A percentile compares a stretch with the other conserved stretches of the same genome.
Evolutionary conservation across 805 yeast species (phyloP).

Genomic region (Ascoidea asiatica): DNA sequence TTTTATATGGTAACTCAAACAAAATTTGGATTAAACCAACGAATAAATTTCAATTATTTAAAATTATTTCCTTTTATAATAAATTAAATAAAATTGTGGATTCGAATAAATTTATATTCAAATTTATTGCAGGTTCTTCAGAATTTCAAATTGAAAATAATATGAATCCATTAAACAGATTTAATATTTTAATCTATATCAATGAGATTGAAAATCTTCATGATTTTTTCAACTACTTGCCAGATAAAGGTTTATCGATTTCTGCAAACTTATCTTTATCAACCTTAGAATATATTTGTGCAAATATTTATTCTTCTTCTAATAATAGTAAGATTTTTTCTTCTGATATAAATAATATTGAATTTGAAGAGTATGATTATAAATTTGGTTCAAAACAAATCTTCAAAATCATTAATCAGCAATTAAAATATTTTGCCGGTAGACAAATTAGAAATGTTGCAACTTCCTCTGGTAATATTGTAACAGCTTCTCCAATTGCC

Average conservation of each 20-base stretch:
- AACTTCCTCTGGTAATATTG: slow-evolving; percentile 35
- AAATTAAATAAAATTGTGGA: slow-evolving; percentile 7
- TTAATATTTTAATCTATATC: slow-evolving; percentile 25
- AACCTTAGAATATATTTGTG: slow-evolving; percentile 23
- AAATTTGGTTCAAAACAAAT: slow-evolving; percentile 20
- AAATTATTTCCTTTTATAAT: slow-evolving; percentile 21
- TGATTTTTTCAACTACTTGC: slow-evolving; percentile 20
- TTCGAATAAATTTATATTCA: too few relatives aligned
- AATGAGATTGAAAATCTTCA: slow-evolving; percentile 28
- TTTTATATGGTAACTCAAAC: slow-evolving; percentile 24
- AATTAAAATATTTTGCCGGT: slow-evolving; percentile 33
- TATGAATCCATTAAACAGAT: slow-evolving; percentile 25
- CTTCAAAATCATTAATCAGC: slow-evolving; percentile 23
- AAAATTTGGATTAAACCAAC: slow-evolving; percentile 32
- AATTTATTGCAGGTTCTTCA: slow-evolving; percentile 33
- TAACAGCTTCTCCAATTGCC: slow-evolving; percentile 36
- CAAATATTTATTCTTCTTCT: slow-evolving; percentile 16
- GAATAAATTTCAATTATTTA: slow-evolving; percentile 22
- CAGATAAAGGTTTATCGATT: slow-evolving; percentile 25
- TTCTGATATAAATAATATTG: too few relatives aligned
- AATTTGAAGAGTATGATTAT: too few relatives aligned
- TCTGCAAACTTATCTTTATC: slow-evolving; percentile 30
- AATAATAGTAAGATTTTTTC: too few relatives aligned
- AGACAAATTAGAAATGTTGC: slow-evolving; percentile 36
- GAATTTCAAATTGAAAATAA: slow-evolving; percentile 34